Percentiles rank a stretch among this genome's conserved stretches.
These are phyloP conservation scores for Ballota nigra DNA, from an alignment of 257 asterid genomes.

Conservation along the genomic window DNA sequence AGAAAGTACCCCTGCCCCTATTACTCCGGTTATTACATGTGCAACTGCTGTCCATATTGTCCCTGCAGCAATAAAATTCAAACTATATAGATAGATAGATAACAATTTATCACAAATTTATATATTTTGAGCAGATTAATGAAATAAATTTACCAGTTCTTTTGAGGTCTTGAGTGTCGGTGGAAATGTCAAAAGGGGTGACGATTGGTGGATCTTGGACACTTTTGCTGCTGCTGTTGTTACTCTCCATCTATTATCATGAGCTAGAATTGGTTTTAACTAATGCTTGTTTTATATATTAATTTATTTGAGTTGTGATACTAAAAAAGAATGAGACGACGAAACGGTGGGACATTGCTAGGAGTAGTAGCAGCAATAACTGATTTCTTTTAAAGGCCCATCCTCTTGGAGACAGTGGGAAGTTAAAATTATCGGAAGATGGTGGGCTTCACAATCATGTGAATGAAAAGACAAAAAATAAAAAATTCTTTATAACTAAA, in stretches of 20 bases:
- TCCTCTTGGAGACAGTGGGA: background rate
- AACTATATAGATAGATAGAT: no score
- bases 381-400: background rate
- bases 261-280: no score
- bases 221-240: background rate
- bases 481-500: background rate
- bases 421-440: background rate
- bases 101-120: no score
- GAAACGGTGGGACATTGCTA: background rate
- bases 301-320: no score
- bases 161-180: background rate
- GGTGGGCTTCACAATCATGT: background rate
- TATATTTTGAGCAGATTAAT: background rate
- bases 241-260: background rate
- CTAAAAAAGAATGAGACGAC: no score
- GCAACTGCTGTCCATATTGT: conserved; percentile 75
- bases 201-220: background rate
- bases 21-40: conserved; percentile 70
- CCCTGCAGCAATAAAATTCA: conserved; percentile 30
- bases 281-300: background rate
- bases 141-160: background rate
- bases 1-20: conserved; percentile 85
- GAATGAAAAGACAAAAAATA: background rate
- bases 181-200: background rate
- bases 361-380: background rate